Conservation (phyloP, 257 asterid genomes). For the Salvia splendens region DNA sequence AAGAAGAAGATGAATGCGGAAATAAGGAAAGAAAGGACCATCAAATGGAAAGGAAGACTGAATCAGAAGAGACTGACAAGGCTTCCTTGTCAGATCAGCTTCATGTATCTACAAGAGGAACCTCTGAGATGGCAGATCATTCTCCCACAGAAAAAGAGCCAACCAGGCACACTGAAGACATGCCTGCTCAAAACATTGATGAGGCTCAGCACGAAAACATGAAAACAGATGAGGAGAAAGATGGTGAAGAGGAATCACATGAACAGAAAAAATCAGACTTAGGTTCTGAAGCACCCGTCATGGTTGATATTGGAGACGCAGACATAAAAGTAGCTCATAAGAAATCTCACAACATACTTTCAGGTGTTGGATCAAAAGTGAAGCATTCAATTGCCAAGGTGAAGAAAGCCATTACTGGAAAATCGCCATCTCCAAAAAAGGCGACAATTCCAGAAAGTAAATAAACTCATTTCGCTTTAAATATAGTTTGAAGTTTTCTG, state of each 20-base stretch:
- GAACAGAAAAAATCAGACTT: slow-evolving; percentile 39
- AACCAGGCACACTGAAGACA: too few species aligned
- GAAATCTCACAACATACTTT: slow-evolving; percentile 73
- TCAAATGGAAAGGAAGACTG: slow-evolving; percentile 30
- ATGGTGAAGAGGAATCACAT: slow-evolving; percentile 42
- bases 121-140: slow-evolving; percentile 22
- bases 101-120: slow-evolving; percentile 5
- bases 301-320: slow-evolving; percentile 57
- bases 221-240: slow-evolving; percentile 40
- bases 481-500: slow-evolving; percentile 25
- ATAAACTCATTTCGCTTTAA: not conserved
- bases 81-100: slow-evolving; percentile 36
- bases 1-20: slow-evolving; percentile 28
- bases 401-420: slow-evolving; percentile 80
- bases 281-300: slow-evolving; percentile 56
- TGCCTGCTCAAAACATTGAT: not conserved
- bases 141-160: too few species aligned
- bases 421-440: slow-evolving; percentile 50
- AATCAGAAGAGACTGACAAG: not conserved
- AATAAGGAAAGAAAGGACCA: slow-evolving; percentile 28
- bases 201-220: slow-evolving; percentile 26
- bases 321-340: slow-evolving; percentile 59
- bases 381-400: slow-evolving; percentile 92
- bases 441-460: slow-evolving; percentile 5
- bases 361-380: slow-evolving; percentile 88